Evolutionary conservation across 768 basidiomycete species (phyloP).

Genomic region (Collybiopsis confluens): DNA sequence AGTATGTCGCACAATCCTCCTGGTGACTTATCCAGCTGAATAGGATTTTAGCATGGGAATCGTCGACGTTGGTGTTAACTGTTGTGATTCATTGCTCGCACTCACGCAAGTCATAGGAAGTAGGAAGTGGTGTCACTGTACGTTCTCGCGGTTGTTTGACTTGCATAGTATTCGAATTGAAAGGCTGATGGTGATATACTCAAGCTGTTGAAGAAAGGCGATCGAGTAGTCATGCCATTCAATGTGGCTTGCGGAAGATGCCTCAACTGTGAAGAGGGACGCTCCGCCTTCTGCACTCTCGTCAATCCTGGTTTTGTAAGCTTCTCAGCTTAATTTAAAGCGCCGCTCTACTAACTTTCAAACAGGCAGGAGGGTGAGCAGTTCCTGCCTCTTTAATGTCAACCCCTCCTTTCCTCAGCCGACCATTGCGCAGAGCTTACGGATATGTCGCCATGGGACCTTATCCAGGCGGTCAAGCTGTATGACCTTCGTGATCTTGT

Average conservation of each 20-base stretch:
- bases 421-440: slow-evolving; percentile 43
- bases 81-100: not conserved
- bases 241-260: slow-evolving; percentile 58
- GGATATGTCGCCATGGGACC: slow-evolving; percentile 56
- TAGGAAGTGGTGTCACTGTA: slow-evolving; percentile 40
- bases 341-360: not conserved
- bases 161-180: not conserved
- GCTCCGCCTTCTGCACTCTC: slow-evolving; percentile 50
- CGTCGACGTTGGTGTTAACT: slow-evolving; percentile 31
- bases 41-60: slow-evolving; percentile 38
- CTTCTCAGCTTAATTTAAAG: slow-evolving; percentile 3
- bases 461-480: slow-evolving; percentile 50
- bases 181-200: not conserved
- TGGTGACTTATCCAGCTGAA: not conserved
- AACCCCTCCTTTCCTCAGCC: not conserved
- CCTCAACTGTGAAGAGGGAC: slow-evolving; percentile 50
- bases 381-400: not conserved
- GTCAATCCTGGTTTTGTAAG: slow-evolving; percentile 57
- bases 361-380: slow-evolving; percentile 42
- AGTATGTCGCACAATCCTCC: slow-evolving; percentile 24
- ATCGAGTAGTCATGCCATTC: slow-evolving; percentile 59
- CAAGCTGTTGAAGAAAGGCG: slow-evolving; percentile 49
- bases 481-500: slow-evolving; percentile 16
- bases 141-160: slow-evolving; percentile 10
- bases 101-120: slow-evolving; percentile 26